Conservation (phyloP, 2,329 filamentous ascomycete genomes). For the Leptographium lundbergii region DNA sequence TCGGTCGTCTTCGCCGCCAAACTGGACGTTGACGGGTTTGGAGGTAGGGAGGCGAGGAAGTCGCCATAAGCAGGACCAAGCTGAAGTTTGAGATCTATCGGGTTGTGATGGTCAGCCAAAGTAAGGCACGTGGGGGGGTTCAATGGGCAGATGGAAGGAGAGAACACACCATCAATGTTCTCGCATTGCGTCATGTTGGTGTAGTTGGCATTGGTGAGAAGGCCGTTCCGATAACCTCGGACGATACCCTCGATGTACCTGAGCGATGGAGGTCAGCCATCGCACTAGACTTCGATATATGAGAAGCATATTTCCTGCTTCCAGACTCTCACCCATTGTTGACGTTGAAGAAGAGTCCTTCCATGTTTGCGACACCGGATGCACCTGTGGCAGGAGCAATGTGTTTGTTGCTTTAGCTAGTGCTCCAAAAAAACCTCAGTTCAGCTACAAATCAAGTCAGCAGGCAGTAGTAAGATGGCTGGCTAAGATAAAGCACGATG, state of each 20-base stretch:
- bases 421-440: constrained; percentile 1
- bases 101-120: background rate
- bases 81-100: constrained; percentile 86
- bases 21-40: constrained; percentile 90
- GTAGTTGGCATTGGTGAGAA: constrained; percentile 85
- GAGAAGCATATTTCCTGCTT: background rate
- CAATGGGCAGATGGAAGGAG: background rate
- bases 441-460: background rate
- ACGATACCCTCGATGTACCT: constrained; percentile 97
- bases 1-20: constrained; percentile 94
- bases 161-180: constrained; percentile 71
- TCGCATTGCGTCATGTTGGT: constrained; percentile 95
- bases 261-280: background rate
- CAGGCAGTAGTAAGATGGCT: background rate
- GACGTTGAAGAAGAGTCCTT: constrained; percentile 88
- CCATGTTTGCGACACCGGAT: constrained; percentile 43
- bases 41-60: constrained; percentile 84
- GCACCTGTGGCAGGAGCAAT: constrained; percentile 4
- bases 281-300: background rate
- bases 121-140: background rate
- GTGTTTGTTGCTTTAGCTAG: constrained; percentile 6
- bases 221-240: constrained; percentile 87
- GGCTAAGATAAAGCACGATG: background rate
- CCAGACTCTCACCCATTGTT: constrained; percentile 61
- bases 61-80: constrained; percentile 94